Evolutionary conservation across 2,329 filamentous ascomycete species (phyloP).

Genomic region (Monilinia laxa): DNA sequence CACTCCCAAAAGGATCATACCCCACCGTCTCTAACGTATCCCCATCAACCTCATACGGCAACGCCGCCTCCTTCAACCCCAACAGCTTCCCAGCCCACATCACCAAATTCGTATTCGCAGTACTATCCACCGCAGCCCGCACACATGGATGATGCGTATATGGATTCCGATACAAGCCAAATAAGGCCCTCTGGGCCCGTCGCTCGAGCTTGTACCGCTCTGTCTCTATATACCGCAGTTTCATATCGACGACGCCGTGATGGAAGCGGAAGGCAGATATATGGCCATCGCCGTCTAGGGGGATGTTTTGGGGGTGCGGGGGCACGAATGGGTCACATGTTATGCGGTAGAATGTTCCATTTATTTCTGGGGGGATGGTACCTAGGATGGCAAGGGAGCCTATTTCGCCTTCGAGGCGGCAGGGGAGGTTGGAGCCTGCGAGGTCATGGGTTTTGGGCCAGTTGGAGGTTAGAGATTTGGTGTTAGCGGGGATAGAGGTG

Average conservation of each 20-base stretch:
- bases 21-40: slow-evolving; percentile 51
- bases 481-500: too few species aligned
- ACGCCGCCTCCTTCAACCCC: slow-evolving; percentile 53
- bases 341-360: slow-evolving; percentile 46
- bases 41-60: slow-evolving; percentile 50
- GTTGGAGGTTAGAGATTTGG: background rate
- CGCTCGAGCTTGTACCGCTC: slow-evolving; percentile 36
- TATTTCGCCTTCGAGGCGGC: slow-evolving; percentile 41
- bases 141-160: slow-evolving; percentile 15
- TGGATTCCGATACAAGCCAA: slow-evolving; percentile 11
- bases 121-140: slow-evolving; percentile 1
- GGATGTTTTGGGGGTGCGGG: slow-evolving; percentile 52
- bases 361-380: slow-evolving; percentile 44
- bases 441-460: slow-evolving; percentile 1
- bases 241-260: slow-evolving; percentile 39
- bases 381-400: slow-evolving; percentile 43
- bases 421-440: slow-evolving; percentile 2
- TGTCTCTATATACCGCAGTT: slow-evolving; percentile 38
- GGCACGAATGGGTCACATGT: slow-evolving; percentile 50
- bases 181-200: slow-evolving; percentile 36
- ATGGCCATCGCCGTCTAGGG: slow-evolving; percentile 37
- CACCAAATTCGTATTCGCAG: slow-evolving; percentile 55
- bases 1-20: slow-evolving; percentile 50
- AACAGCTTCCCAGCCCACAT: slow-evolving; percentile 56
- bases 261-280: slow-evolving; percentile 40